Evolutionary conservation across 768 basidiomycete genomes (phyloP).

Genomic region (Lenzites betulinus): DNA sequence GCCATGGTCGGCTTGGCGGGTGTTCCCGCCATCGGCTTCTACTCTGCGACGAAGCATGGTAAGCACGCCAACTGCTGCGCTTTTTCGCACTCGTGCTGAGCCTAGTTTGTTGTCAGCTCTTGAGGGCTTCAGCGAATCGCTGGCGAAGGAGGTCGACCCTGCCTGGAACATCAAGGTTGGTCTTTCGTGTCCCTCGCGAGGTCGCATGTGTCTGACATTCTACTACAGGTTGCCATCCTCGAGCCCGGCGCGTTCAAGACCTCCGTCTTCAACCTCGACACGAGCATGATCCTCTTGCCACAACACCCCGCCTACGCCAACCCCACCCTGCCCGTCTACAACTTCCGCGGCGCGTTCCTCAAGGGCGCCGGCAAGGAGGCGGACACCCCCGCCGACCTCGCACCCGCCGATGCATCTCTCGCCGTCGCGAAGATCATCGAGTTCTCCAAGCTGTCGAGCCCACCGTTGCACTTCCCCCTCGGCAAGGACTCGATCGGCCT

Average conservation of each 20-base stretch:
- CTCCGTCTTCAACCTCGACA: neutral
- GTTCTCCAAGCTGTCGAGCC: neutral
- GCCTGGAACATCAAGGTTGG: neutral
- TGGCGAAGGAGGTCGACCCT: neutral
- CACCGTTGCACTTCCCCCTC: neutral
- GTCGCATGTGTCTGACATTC: neutral
- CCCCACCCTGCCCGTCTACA: neutral
- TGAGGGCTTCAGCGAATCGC: neutral
- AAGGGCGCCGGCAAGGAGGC: neutral
- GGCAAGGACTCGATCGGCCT: neutral
- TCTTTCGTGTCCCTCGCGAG: neutral
- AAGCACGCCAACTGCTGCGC: neutral
- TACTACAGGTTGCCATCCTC: neutral
- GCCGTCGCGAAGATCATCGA: neutral
- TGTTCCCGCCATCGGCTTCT: neutral
- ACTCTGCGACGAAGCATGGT: neutral
- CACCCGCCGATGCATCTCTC: neutral
- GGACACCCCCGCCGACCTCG: neutral
- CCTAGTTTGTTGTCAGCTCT: neutral
- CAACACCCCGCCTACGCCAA: neutral
- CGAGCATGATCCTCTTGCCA: neutral
- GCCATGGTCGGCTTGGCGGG: neutral
- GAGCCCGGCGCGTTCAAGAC: neutral
- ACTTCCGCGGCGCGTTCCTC: neutral
- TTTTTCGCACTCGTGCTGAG: neutral